These are phyloP conservation scores for Aeminium ludgeri DNA, from an alignment of 495 filamentous ascomycete species.

Conservation along the genomic window DNA sequence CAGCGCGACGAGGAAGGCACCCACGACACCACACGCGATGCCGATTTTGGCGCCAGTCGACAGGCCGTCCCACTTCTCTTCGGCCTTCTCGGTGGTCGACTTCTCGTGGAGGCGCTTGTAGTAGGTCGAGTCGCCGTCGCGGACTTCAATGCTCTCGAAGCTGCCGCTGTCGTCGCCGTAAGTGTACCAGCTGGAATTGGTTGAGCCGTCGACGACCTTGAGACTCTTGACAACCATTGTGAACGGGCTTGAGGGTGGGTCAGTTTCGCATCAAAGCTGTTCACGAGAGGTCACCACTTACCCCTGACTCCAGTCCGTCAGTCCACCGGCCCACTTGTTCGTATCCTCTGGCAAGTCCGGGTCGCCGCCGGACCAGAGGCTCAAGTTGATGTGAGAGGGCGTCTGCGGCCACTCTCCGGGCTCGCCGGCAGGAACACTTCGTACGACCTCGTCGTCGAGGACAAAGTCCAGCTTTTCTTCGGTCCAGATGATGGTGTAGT, in stretches of 20 bases:
- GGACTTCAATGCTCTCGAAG: slow-evolving; percentile 13
- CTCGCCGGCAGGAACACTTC: slow-evolving; percentile 46
- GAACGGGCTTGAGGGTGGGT: slow-evolving; percentile 9
- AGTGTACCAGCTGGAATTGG: slow-evolving; percentile 12
- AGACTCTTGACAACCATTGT: slow-evolving; percentile 15
- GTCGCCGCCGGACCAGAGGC: slow-evolving; percentile 81
- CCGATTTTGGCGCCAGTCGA: slow-evolving; percentile 15
- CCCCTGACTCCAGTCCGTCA: slow-evolving; percentile 49
- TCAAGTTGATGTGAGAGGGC: slow-evolving; percentile 65
- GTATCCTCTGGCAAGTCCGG: slow-evolving; percentile 23
- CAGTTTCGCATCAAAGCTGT: background rate
- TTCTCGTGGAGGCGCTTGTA: slow-evolving; percentile 11
- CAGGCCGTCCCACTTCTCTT: slow-evolving; percentile 10
- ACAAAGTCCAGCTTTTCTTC: slow-evolving; percentile 50
- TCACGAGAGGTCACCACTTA: background rate
- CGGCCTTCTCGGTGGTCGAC: slow-evolving; percentile 4
- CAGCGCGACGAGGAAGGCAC: background rate
- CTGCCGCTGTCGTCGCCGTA: slow-evolving; percentile 13
- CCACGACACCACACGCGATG: slow-evolving; percentile 11
- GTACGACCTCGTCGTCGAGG: slow-evolving; percentile 50
- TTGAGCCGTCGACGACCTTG: slow-evolving; percentile 12
- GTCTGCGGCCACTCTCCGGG: slow-evolving; percentile 68
- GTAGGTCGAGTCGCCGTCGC: slow-evolving; percentile 9
- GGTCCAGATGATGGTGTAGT: slow-evolving; percentile 71
- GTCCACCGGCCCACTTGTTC: slow-evolving; percentile 64